Percentiles rank a stretch among this genome's conserved stretches.
phyloP scores from a whole-genome alignment of 2,329 filamentous ascomycete genomes.

The Hypoxylon sp. region DNA sequence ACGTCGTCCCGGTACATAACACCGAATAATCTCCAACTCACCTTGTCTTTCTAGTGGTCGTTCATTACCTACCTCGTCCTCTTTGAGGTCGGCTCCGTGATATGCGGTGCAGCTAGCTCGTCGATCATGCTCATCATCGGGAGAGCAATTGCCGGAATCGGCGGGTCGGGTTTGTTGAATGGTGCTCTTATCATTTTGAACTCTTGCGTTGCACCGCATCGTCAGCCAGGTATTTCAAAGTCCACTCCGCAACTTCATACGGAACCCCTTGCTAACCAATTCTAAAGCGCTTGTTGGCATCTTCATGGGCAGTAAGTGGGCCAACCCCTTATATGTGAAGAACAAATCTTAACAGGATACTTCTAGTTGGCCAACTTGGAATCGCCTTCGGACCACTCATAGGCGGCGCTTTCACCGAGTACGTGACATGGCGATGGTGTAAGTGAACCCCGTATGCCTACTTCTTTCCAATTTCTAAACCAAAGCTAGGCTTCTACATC shows the following conservation, averaged over 20 bases:
- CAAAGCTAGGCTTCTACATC: constrained; percentile 59
- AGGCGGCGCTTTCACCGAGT: constrained; percentile 61
- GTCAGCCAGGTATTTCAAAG: constrained; percentile 21
- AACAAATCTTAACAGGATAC: neutral
- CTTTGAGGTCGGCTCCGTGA: constrained; percentile 68
- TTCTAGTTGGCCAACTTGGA: constrained; percentile 32
- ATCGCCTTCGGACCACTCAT: constrained; percentile 58
- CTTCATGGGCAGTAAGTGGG: constrained; percentile 27
- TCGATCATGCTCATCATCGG: constrained; percentile 68
- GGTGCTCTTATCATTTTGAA: constrained; percentile 53
- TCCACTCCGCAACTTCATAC: neutral
- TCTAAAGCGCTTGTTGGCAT: constrained; percentile 14
- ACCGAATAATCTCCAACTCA: neutral
- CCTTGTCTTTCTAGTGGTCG: constrained; percentile 20
- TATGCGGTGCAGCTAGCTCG: constrained; percentile 64
- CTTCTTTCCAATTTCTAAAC: neutral
- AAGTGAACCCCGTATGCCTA: constrained; percentile 34
- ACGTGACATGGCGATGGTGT: constrained; percentile 64
- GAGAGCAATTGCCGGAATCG: constrained; percentile 66
- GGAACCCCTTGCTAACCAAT: neutral
- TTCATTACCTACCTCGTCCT: constrained; percentile 58
- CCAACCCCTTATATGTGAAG: neutral
- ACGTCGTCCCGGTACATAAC: neutral
- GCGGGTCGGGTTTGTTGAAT: constrained; percentile 64
- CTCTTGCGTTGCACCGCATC: constrained; percentile 18